Base-by-base conservation (phyloP, 2,329 filamentous ascomycete genomes). In the Scleromitrula shiraiana region DNA sequence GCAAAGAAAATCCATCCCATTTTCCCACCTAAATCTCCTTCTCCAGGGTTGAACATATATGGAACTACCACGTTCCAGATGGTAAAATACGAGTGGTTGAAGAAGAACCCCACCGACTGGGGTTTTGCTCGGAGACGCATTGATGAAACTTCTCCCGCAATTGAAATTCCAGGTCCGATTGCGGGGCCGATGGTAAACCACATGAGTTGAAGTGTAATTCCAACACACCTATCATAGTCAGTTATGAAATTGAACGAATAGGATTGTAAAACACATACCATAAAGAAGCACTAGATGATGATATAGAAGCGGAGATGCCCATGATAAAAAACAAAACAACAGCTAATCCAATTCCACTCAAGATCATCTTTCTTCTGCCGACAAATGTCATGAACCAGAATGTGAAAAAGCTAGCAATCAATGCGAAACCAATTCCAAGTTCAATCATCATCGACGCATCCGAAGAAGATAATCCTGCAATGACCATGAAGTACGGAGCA, bases 351-450 rank as follows among this genome's bases (percentile, higher is more conserved):
- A 14, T 14, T 23, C 30, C 41, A n/a, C 12, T 23, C 6, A 43
- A 24, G n/a, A 43, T 43, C 41, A 35, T 33, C 6, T 43, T 35
- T 14, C 41, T 33, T 24, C 41, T 32, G 3, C 41, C 29, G 8
- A 43, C 12, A 10, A 43, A 43, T 15, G 20, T 43, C 29, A 43
- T 43, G n/a, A 43, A 43, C 41, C 29, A 33, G 30, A 43, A 43
- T 12, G 20, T 43, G 17, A 26, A 43, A 22, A 43, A 24, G 24
- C 29, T 43, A 17, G 27, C 24, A 33, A 43, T 43, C 27, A 43
- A 17, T 8, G 41, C 41, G 12, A 43, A 43, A 2, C 41, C 29
- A 15, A 43, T 43, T 5, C 41, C 17, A 30, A 43, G 8, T 15
- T 43, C 29, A n/a, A 43, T 26, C 20, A 43, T 43, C 41, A 43